These are phyloP conservation scores for Metarhizium guizhouense DNA, from an alignment of 2,329 filamentous ascomycete species.

Conservation along the genomic window DNA sequence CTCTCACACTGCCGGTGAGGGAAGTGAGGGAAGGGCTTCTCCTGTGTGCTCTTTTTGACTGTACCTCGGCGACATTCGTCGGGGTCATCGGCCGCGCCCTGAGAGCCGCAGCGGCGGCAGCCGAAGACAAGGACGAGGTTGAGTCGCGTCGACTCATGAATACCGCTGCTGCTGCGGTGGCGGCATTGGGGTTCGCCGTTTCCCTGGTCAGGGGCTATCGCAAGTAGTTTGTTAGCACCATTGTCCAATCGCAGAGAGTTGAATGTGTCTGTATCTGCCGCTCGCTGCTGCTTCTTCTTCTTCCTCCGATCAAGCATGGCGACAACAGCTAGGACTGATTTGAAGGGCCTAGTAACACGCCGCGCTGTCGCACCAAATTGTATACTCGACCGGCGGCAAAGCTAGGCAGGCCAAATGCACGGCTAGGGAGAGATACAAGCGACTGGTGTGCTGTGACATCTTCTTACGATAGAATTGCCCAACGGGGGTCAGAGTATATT, in stretches of 20 bases:
- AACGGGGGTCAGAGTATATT: neutral
- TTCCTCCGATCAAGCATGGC: too few species aligned
- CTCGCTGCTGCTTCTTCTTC: neutral
- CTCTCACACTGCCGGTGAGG: constrained; percentile 38
- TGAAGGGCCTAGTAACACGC: too few species aligned
- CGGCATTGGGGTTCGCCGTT: constrained; percentile 62
- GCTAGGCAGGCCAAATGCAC: too few species aligned
- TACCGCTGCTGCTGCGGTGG: constrained; percentile 72
- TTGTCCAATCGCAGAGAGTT: neutral
- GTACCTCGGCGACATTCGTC: constrained; percentile 69
- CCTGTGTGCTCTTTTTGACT: constrained; percentile 77
- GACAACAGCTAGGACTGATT: too few species aligned
- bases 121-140: constrained; percentile 65
- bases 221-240: constrained; percentile 7
- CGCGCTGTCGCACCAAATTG: too few species aligned
- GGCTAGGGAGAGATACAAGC: too few species aligned
- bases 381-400: too few species aligned
- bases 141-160: constrained; percentile 57
- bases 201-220: constrained; percentile 53
- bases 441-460: neutral
- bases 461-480: neutral
- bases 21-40: constrained; percentile 67
- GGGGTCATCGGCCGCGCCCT: constrained; percentile 69
- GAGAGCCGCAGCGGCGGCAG: constrained; percentile 79
- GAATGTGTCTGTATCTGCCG: neutral